Evolutionary conservation across 2,329 filamentous ascomycete species (phyloP), one percentile per base, ranked within the genome.

Genomic region (Nemania sp.): DNA sequence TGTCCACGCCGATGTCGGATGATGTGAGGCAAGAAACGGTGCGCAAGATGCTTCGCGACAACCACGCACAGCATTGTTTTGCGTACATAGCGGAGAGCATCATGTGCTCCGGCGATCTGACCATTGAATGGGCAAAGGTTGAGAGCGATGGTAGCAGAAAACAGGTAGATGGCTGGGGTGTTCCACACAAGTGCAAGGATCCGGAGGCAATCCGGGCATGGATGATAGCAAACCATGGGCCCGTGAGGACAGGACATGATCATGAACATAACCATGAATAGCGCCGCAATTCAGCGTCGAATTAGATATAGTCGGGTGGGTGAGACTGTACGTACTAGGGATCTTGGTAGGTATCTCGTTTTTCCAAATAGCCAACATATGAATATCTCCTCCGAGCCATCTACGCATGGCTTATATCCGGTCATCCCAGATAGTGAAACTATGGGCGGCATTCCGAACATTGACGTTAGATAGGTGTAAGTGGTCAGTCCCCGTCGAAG

Each of bases 61-160:
- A 45, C n/a, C 41, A 45, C 41, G 13, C 41, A 6, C 41, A 45
- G 41, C 41, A 45, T 20, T 45, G 41, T 45, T 45, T 45, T 45
- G 41, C 41, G 41, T 45, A 45, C n/a, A 18, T 45, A n/a, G 41
- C 41, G 15, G 41, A 45, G 41, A 45, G 41, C 13, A 45, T 45
- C 15, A 45, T 45, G 15, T 45, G 41, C 41, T 45, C 41, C 15
- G 41, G 15, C 5, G 41, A 45, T 45, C 6, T 45, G 15, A 45
- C 41, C 13, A 45, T 45, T 45, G 41, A 45, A n/a, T 45, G 41
- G 41, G 41, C 41, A n/a, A 45, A n/a, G 41, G 15, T 45, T 45
- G 41, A 45, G 15, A n/a, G n/a, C 15, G 41, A 45, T n/a, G 41
- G 41, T 45, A 15, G 13, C 18, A 45, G 41, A n/a, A 45, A 18